Conservation (phyloP, 164 flowering plant species). For the Chloranthus sessilifolius region DNA sequence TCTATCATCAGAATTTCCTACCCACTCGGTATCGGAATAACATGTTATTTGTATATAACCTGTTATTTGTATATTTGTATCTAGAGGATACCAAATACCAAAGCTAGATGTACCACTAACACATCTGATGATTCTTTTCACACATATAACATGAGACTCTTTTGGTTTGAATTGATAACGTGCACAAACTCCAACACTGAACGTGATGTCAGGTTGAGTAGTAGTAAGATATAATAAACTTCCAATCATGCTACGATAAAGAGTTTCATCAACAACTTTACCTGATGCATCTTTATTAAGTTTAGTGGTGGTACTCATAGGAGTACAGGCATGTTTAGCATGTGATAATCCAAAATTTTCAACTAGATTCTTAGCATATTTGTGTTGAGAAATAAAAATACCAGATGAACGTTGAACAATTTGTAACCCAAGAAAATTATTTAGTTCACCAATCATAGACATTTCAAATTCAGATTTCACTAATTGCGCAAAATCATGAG, state of each 20-base stretch:
- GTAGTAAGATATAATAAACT: too few species aligned
- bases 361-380: neutral
- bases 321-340: neutral
- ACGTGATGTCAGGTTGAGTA: too few species aligned
- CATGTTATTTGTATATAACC: too few species aligned
- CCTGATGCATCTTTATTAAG: neutral
- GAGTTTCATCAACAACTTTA: neutral
- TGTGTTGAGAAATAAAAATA: neutral
- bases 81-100: too few species aligned
- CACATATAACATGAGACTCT: neutral
- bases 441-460: slow-evolving; percentile 1
- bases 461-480: too few species aligned
- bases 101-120: neutral
- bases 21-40: too few species aligned
- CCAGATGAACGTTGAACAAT: neutral
- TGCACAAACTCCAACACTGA: slow-evolving; percentile 1
- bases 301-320: neutral
- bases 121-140: neutral
- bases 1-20: too few species aligned
- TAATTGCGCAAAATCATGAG: too few species aligned
- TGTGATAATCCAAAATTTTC: neutral
- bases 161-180: neutral
- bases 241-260: neutral
- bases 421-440: neutral
- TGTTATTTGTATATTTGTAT: too few species aligned